These are phyloP conservation scores for Medicago truncatula DNA, from an alignment of 306 rosid species.

Conservation along the genomic window DNA sequence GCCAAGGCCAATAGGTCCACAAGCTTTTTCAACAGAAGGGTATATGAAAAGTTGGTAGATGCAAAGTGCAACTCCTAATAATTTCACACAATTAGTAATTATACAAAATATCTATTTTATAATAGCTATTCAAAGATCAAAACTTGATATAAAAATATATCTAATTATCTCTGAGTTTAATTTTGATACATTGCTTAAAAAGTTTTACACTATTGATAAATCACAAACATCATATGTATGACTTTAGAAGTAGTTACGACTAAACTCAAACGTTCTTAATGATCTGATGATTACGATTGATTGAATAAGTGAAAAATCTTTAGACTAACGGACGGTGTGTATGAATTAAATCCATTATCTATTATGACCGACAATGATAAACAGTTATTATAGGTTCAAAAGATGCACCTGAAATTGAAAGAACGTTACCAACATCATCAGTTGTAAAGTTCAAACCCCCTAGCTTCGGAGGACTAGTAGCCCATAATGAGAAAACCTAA, in stretches of 20 bases:
- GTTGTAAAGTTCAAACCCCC: conserved; percentile 74
- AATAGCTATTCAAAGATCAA: neutral
- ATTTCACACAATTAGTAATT: conserved; percentile 3
- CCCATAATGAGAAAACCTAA: conserved; percentile 91
- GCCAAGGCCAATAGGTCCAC: conserved; percentile 57
- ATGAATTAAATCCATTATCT: too few relatives aligned
- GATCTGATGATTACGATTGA: too few relatives aligned
- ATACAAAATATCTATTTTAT: neutral
- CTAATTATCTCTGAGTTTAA: neutral
- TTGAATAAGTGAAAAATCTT: too few relatives aligned
- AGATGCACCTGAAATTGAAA: conserved; percentile 67
- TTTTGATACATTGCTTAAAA: too few relatives aligned
- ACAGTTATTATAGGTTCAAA: neutral
- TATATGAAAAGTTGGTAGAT: conserved; percentile 61
- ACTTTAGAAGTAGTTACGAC: too few relatives aligned
- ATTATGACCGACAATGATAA: neutral
- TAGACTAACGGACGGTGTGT: too few relatives aligned
- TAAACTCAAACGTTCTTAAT: too few relatives aligned
- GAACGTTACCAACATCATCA: conserved; percentile 71
- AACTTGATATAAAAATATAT: too few relatives aligned
- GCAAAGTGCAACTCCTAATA: conserved; percentile 64
- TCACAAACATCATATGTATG: too few relatives aligned
- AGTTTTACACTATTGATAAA: too few relatives aligned
- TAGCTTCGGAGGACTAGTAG: conserved; percentile 67
- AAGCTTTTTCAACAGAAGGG: conserved; percentile 53